Percentiles rank a stretch among this genome's conserved stretches.
phyloP scores from a whole-genome alignment of 2,329 filamentous ascomycete species.

The Fusarium staphyleae region DNA sequence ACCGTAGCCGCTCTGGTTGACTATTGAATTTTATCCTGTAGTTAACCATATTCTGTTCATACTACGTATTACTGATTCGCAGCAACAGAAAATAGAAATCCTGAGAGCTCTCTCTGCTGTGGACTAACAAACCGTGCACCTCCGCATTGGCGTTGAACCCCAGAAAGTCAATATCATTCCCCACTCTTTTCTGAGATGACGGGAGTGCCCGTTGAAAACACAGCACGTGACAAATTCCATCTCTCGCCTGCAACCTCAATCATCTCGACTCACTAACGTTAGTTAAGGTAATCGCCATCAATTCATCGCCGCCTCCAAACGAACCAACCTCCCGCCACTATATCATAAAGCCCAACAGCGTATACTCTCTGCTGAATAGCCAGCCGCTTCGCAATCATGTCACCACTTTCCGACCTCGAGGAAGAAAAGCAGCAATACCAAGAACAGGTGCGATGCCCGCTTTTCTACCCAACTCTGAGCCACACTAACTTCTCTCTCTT shows the following conservation, averaged over 20 bases:
- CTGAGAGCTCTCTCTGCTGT: no score
- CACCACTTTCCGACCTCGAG: conserved; percentile 52
- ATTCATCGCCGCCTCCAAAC: conserved; percentile 7
- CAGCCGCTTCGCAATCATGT: conserved; percentile 33
- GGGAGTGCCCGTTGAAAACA: background rate
- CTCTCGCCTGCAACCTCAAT: background rate
- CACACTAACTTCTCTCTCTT: conserved; percentile 28
- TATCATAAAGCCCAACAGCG: background rate
- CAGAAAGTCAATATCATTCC: background rate
- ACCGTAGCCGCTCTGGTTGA: no score
- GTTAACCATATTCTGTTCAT: no score
- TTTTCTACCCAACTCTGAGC: background rate
- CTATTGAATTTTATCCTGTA: no score
- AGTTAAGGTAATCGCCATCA: conserved; percentile 20
- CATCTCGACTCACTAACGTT: no score
- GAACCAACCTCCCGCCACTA: background rate
- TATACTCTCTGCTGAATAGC: background rate
- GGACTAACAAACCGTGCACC: background rate
- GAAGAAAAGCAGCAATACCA: conserved; percentile 62
- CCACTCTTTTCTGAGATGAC: background rate
- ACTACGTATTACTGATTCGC: no score
- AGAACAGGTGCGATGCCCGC: conserved; percentile 57
- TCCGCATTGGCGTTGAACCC: background rate
- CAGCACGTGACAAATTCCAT: conserved; percentile 21
- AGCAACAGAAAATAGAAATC: no score